A percentile compares a stretch with the other conserved stretches of the same genome.
Conservation (phyloP, 768 basidiomycete species). For the Tylopilus vinaceipallidus region DNA sequence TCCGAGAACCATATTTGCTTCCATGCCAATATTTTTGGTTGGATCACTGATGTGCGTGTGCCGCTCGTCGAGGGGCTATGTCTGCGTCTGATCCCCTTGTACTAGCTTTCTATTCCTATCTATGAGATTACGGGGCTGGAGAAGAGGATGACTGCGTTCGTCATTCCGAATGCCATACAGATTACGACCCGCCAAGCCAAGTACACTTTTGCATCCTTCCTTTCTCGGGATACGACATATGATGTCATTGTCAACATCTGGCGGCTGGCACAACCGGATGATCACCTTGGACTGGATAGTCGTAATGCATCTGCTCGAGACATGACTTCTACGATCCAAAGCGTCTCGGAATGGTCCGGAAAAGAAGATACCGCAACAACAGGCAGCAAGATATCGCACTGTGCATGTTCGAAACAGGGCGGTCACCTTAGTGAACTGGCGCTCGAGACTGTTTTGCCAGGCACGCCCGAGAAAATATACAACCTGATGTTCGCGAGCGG, state of each 20-base stretch:
- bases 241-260: constrained; percentile 97
- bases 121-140: constrained; percentile 84
- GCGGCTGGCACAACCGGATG: constrained; percentile 81
- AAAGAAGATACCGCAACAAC: constrained; percentile 9
- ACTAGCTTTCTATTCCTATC: constrained; percentile 83
- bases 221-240: constrained; percentile 92
- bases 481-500: constrained; percentile 95
- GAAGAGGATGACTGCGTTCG: constrained; percentile 97
- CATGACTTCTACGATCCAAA: constrained; percentile 16
- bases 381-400: constrained; percentile 60
- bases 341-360: constrained; percentile 15
- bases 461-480: constrained; percentile 93
- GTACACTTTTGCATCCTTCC: constrained; percentile 95
- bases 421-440: constrained; percentile 72
- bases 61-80: background rate
- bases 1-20: constrained; percentile 99
- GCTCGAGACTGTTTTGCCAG: constrained; percentile 78
- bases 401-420: constrained; percentile 69
- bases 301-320: constrained; percentile 17
- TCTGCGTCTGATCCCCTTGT: constrained; percentile 8
- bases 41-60: constrained; percentile 89
- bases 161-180: constrained; percentile 95
- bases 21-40: constrained; percentile 98
- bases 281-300: constrained; percentile 31
- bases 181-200: constrained; percentile 80